Base-by-base conservation (phyloP, 176 grass and related monocot species). In the Zizania latifolia region DNA sequence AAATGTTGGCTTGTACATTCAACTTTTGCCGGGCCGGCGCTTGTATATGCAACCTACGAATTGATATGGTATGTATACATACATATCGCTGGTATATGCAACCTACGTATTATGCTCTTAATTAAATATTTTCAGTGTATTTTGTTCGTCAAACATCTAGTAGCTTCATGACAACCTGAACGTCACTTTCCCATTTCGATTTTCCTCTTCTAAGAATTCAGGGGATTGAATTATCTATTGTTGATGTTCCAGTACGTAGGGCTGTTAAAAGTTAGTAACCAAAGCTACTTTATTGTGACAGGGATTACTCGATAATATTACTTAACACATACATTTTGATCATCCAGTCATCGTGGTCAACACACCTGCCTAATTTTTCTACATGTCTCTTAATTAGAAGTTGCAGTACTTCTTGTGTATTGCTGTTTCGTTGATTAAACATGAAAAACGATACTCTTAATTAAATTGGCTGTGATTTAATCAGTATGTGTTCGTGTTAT, bases 301-400 rank as follows among this genome's bases (percentile, higher is more conserved):
- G 22, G 48, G 19, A 53, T 10, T 21, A 53, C n/a, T 68, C 53
- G 63, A 75, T 50, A 68, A 59, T 65, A 31, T 68, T 83, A 33
- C 81, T 83, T 68, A 76, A n/a, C 4, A 22, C 28, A n/a, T 30
- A 33, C 17, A 65, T 65, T 82, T 73, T 32, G 12, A 48, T 61
- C 76, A 61, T 70, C 54, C 30, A 15, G 22, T 54, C 11, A 63
- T 39, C 51, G 51, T 39, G 1, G 30, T 76, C 23, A 62, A 50
- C 19, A n/a, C n/a, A 82, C 27, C 13, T 34, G 14, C 21, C 8
- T 4, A 54, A 53, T 53, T 22, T 1, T 22, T 53, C 48, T 21
- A 6, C 5, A 53, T 15, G 19, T 53, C 48, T 22, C 19, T 9
- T 53, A 45, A 15, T 15, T 44, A 44, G n/a, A n/a, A 16, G 14